Evolutionary conservation across 805 yeast species (phyloP), one percentile per base, ranked within the genome.

Genomic region (Pichia cabralensis): DNA sequence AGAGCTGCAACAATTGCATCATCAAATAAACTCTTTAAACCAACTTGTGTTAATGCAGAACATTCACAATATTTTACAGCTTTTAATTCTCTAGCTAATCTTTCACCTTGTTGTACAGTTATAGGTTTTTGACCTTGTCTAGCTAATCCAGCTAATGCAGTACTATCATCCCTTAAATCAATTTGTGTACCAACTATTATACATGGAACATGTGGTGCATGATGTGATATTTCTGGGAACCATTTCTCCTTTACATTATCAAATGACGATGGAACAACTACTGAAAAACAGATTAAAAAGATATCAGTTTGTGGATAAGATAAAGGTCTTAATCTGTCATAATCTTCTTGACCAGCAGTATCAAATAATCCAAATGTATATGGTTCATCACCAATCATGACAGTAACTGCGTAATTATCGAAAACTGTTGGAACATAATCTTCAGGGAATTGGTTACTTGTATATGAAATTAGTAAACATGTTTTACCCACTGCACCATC

Each of bases 401-500:
- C 94, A 2, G 94, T 84, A 26, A 84, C 95, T 9, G 95, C 95
- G 56, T 84, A 84, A 63, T 86, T 86, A 57, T 88, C 96, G 53
- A 89, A 86, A 29, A 89, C 97, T n/a, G 98, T 89, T 42, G 97
- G 98, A 38, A 89, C 96, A 57, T 89, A 89, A 62, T 92, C 97
- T 36, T 94, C 92, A 21, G 98, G 98, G 62, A 89, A 89, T 59
- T 89, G 92, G 64, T 85, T 83, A 41, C 96, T 89, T 34, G 97
- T 89, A 63, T 89, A 89, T 44, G 96, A 88, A 54, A 89, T 89
- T 48, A 92, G 71, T 44, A 92, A 74, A 65, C 97, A 89, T 14
- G 97, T 89, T 55, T 86, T 89, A 50, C 98, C 98, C 44, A 92
- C 97, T 49, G 97, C 97, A 83, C 98, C 98, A 65, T 92, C 98